Evolutionary conservation across 2,329 filamentous ascomycete species (phyloP).

Genomic region (Cordyceps militaris): DNA sequence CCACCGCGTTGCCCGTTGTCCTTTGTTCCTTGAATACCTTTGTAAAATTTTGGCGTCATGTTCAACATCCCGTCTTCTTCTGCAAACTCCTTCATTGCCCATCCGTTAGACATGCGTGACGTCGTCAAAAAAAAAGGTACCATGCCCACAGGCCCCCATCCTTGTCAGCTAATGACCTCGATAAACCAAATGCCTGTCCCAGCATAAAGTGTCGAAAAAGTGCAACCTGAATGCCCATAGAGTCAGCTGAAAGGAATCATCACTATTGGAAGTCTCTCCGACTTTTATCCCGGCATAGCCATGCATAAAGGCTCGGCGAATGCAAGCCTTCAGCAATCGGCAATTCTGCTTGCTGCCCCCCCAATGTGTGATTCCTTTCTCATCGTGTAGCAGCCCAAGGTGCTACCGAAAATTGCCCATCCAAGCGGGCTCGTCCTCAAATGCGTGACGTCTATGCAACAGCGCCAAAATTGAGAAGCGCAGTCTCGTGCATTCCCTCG

Average conservation of each 20-base stretch:
- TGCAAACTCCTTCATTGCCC: slow-evolving; percentile 22
- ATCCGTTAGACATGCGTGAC: slow-evolving; percentile 27
- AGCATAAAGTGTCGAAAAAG: slow-evolving; percentile 6
- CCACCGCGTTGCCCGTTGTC: neutral
- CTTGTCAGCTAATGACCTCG: slow-evolving; percentile 20
- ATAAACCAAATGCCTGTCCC: slow-evolving; percentile 20
- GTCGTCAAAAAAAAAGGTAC: slow-evolving; percentile 31
- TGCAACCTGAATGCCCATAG: slow-evolving; percentile 4
- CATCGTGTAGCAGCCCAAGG: slow-evolving; percentile 12
- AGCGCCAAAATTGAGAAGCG: slow-evolving; percentile 2
- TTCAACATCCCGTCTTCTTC: slow-evolving; percentile 18
- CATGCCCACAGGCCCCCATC: slow-evolving; percentile 22
- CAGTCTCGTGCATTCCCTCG: slow-evolving; percentile 5
- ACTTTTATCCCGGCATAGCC: slow-evolving; percentile 8
- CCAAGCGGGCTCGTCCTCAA: slow-evolving; percentile 2
- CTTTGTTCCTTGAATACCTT: slow-evolving; percentile 1
- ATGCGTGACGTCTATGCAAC: slow-evolving; percentile 7
- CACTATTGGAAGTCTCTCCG: neutral
- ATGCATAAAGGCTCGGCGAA: slow-evolving; percentile 4
- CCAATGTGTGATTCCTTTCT: neutral
- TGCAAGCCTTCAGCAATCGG: slow-evolving; percentile 1
- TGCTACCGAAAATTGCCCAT: slow-evolving; percentile 10
- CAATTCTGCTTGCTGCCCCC: slow-evolving; percentile 12
- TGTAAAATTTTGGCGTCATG: slow-evolving; percentile 1
- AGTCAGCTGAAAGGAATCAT: slow-evolving; percentile 3